Conservation (phyloP, 2,329 filamentous ascomycete genomes). For the Monilinia laxa region DNA sequence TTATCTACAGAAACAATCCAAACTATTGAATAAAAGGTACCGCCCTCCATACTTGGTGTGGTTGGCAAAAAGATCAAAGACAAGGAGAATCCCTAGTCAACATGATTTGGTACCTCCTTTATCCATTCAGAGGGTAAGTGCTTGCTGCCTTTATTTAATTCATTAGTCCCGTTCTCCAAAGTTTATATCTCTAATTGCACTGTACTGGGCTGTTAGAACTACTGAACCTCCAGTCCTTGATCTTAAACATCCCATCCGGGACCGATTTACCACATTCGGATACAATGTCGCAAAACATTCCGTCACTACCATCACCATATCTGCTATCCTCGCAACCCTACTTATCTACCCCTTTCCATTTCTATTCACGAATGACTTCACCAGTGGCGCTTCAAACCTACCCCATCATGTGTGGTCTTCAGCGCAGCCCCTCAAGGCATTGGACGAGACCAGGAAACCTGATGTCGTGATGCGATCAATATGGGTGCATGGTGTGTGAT, state of each 20-base stretch:
- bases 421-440: constrained; percentile 60
- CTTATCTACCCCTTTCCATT: constrained; percentile 75
- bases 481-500: constrained; percentile 67
- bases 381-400: constrained; percentile 67
- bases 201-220: constrained; percentile 52
- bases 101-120: constrained; percentile 79
- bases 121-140: constrained; percentile 72
- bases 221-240: constrained; percentile 69
- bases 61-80: constrained; percentile 14
- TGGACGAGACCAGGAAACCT: constrained; percentile 48
- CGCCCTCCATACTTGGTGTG: constrained; percentile 14
- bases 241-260: constrained; percentile 63
- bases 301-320: constrained; percentile 69
- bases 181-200: not conserved
- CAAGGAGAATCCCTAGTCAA: not conserved
- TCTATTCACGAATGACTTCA: constrained; percentile 70
- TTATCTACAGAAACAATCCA: not conserved
- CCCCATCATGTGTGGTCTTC: constrained; percentile 82
- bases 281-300: constrained; percentile 71
- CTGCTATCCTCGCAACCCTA: constrained; percentile 67
- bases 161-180: not conserved
- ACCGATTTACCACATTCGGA: constrained; percentile 66
- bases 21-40: constrained; percentile 5
- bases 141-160: not conserved
- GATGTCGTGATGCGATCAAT: constrained; percentile 81